Base-by-base conservation (phyloP, 2,329 filamentous ascomycete genomes). In the Plenodomus lindquistii region DNA sequence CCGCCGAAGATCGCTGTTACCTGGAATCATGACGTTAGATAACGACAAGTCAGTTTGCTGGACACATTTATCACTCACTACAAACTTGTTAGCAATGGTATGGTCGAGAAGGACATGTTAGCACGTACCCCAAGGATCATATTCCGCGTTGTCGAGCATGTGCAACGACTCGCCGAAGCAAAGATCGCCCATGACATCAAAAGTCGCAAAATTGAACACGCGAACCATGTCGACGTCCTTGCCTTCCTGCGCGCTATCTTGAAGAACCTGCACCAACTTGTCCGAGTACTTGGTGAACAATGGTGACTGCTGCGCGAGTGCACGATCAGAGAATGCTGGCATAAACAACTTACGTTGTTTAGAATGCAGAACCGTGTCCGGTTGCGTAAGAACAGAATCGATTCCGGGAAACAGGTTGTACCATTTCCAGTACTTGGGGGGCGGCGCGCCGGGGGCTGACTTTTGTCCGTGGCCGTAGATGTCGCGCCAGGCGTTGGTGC, bases 221-320 rank as follows among this genome's bases (percentile, higher is more conserved):
- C 57, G 27, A 7, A 72, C 56, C 17, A 67, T 55, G 39, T 64
- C 57, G 6, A 38, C 13, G 52, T 31, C 35, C 64, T 52, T 51
- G 65, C 69, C 46, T 51, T 62, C 7, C 15, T 31, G 6, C 10
- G 27, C 10, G 22, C 27, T 15, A 15, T 31, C 27, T 31, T 4
- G 10, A 11, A 78, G 50, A 15, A 63, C 62, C 1, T 55, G 17
- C 17, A 77, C 61, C 8, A 77, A 59, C 6, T 73, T 47, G 35
- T 72, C 65, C 15, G 70, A 64, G 48, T 76, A 74, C 2, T 48
- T 47, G 24, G 66, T 52, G 47, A 78, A 54, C 50, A 72, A 53
- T 2, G 60, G 52, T 48, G 70, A 62, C 47, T 75, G 72, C 24
- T 64, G 55, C 15, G 60, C 60, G 31, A 75, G 46, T 1, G 69